Conservation (phyloP, 371 early-diverging fungal genomes). For the Saksenaea vasiformis region DNA sequence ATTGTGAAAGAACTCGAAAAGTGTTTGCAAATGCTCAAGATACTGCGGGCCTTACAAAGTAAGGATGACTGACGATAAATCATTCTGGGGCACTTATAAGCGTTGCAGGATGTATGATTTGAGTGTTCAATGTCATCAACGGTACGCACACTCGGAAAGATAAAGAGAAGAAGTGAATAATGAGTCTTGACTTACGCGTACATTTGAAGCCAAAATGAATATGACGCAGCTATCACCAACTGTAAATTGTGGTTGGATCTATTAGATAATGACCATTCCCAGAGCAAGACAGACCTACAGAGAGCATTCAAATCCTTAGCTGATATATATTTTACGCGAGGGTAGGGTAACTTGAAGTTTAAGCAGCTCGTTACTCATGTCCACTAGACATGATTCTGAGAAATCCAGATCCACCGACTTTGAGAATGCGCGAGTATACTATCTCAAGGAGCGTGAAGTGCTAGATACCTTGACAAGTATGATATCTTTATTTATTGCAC, state of each 20-base stretch:
- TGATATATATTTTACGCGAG: constrained; percentile 36
- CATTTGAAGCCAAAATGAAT: constrained; percentile 15
- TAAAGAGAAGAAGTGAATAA: too few species aligned
- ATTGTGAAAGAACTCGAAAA: constrained; percentile 14
- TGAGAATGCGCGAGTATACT: constrained; percentile 27
- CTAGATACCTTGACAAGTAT: constrained; percentile 23
- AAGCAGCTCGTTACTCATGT: background rate
- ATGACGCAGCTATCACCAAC: constrained; percentile 20
- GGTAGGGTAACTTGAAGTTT: constrained; percentile 6
- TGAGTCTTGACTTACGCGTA: background rate
- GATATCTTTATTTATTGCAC: background rate
- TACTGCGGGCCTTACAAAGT: constrained; percentile 6
- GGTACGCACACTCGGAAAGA: too few species aligned
- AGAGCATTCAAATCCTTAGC: constrained; percentile 26
- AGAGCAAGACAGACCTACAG: constrained; percentile 12
- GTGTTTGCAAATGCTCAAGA: background rate
- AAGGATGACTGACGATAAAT: background rate
- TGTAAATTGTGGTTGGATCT: constrained; percentile 6
- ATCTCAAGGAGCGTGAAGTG: constrained; percentile 26
- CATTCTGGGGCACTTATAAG: background rate
- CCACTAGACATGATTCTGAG: constrained; percentile 14
- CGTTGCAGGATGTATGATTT: constrained; percentile 13
- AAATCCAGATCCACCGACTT: constrained; percentile 25
- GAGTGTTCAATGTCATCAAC: constrained; percentile 21
- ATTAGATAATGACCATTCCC: constrained; percentile 8